A percentile compares a stretch with the other conserved stretches of the same genome.
phyloP scores from a whole-genome alignment of 306 rosid genomes.

The Lagenaria siceraria region DNA sequence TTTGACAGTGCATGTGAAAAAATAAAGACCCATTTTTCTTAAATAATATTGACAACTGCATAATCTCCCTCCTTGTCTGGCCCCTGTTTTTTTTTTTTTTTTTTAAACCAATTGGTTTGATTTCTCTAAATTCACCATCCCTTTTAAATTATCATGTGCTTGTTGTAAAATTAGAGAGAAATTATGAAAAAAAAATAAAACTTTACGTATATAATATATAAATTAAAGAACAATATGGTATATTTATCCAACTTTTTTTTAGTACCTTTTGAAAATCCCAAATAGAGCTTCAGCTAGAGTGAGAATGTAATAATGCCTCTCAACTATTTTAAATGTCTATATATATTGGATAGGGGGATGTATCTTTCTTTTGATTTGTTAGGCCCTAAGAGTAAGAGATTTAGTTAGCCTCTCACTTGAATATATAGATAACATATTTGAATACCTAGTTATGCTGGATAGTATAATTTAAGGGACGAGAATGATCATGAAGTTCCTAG shows the following conservation, averaged over 20 bases:
- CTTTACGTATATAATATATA: no score
- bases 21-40: background rate
- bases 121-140: background rate
- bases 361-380: background rate
- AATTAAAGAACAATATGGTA: no score
- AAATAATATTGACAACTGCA: background rate
- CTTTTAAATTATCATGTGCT: background rate
- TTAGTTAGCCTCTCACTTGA: background rate
- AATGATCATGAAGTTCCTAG: background rate
- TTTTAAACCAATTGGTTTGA: background rate
- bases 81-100: background rate
- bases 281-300: no score
- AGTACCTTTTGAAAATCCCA: no score
- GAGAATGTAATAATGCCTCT: no score
- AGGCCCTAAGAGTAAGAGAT: background rate
- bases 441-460: background rate
- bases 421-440: background rate
- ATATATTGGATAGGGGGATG: background rate
- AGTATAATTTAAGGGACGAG: background rate
- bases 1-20: background rate
- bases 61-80: background rate
- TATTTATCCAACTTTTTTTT: no score
- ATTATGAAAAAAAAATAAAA: no score
- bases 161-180: background rate
- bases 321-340: no score